Conservation (phyloP, 2,329 filamentous ascomycete species). For the Cladosporium sphaerospermum region DNA sequence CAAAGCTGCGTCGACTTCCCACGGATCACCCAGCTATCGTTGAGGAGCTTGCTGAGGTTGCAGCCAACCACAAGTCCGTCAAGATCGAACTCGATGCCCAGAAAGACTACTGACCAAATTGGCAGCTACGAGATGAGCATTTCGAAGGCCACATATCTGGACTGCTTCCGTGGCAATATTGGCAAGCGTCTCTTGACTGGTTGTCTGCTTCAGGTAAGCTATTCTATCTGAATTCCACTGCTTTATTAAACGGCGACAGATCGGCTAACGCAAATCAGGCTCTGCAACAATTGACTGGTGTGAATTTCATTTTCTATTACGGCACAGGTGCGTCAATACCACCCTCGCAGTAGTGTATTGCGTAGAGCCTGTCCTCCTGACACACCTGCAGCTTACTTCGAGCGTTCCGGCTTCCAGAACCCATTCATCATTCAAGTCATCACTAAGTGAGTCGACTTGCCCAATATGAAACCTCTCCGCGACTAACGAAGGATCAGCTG, state of each 20-base stretch:
- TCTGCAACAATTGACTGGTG: constrained; percentile 59
- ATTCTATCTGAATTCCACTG: no score
- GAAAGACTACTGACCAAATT: no score
- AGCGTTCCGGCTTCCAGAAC: constrained; percentile 25
- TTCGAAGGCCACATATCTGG: constrained; percentile 59
- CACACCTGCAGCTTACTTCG: constrained; percentile 49
- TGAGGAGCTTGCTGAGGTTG: constrained; percentile 64
- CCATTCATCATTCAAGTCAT: constrained; percentile 61
- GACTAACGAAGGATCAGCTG: constrained; percentile 77
- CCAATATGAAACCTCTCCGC: constrained; percentile 47
- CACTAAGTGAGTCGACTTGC: constrained; percentile 34
- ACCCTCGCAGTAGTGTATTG: constrained; percentile 17
- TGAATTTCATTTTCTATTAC: constrained; percentile 66
- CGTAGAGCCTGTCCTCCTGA: constrained; percentile 37
- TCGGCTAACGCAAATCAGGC: constrained; percentile 32
- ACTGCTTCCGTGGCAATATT: constrained; percentile 51
- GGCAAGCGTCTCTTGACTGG: constrained; percentile 43
- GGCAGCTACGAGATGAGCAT: constrained; percentile 58
- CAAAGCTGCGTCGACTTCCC: constrained; percentile 66
- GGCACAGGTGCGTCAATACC: constrained; percentile 41
- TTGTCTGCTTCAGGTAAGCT: constrained; percentile 27
- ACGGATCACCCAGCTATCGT: constrained; percentile 51
- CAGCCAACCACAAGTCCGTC: constrained; percentile 64
- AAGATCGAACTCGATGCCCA: not conserved
- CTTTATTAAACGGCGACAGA: no score